Conservation (phyloP, 2,329 filamentous ascomycete species). For the Penicillium glabrum region DNA sequence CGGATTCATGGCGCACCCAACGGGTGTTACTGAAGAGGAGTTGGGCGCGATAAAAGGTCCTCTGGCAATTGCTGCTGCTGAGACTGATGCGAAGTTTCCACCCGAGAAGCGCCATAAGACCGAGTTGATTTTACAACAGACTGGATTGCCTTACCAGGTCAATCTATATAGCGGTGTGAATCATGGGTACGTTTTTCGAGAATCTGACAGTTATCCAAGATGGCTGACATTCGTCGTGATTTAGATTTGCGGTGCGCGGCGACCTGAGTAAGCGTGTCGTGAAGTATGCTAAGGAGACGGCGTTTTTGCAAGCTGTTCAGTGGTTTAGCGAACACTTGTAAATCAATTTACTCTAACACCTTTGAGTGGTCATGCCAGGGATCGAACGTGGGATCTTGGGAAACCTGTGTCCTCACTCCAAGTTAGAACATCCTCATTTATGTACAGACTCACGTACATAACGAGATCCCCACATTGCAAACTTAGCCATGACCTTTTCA, state of each 20-base stretch:
- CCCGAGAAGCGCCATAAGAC: background rate
- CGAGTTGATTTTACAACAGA: background rate
- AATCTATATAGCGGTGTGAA: background rate
- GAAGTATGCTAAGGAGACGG: background rate
- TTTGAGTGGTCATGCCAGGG: no score
- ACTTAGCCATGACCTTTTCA: no score
- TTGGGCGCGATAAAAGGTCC: background rate
- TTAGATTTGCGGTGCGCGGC: background rate
- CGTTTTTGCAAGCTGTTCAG: background rate
- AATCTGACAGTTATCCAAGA: no score
- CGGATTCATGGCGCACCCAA: background rate
- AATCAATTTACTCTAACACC: rapidly evolving
- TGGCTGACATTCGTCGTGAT: background rate
- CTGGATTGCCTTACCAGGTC: background rate
- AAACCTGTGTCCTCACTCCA: no score
- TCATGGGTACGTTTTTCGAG: background rate
- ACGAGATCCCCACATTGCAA: no score
- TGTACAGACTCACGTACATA: no score
- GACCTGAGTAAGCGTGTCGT: background rate
- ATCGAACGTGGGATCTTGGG: no score
- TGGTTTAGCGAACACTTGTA: background rate
- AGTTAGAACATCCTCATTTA: no score
- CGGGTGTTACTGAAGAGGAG: background rate
- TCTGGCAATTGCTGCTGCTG: background rate
- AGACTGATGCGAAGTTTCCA: background rate